Evolutionary conservation across 2,329 filamentous ascomycete genomes (phyloP).

Genomic region (Trichoderma sp.): DNA sequence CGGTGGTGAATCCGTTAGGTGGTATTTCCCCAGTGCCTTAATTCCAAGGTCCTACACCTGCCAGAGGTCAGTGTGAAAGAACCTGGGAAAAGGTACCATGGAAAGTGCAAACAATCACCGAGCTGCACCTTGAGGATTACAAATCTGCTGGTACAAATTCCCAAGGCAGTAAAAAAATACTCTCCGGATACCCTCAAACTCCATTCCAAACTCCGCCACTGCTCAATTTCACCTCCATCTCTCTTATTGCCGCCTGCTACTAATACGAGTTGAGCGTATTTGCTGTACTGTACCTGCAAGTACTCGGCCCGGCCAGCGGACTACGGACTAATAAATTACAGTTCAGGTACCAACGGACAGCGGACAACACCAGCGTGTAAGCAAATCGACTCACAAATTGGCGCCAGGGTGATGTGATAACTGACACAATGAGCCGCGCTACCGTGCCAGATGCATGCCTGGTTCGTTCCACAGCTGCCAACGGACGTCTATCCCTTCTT

Average conservation of each 20-base stretch:
- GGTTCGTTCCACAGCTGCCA: conserved; percentile 2
- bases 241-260: neutral
- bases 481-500: neutral
- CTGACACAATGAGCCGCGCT: conserved; percentile 3
- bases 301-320: neutral
- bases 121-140: neutral
- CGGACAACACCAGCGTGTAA: neutral
- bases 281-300: neutral
- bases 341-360: neutral
- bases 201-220: neutral
- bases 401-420: conserved; percentile 3
- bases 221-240: neutral
- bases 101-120: neutral
- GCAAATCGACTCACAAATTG: neutral
- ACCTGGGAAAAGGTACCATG: neutral
- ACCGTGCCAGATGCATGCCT: neutral
- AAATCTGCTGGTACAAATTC: neutral
- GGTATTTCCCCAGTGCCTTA: neutral
- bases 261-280: neutral
- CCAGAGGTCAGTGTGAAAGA: neutral
- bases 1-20: neutral
- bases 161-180: neutral
- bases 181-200: neutral
- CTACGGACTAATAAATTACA: neutral
- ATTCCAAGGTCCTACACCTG: neutral